Percentiles rank a stretch among this genome's conserved stretches.
phyloP scores from a whole-genome alignment of 2,329 filamentous ascomycete genomes.

The Hymenoscyphus linearis region DNA sequence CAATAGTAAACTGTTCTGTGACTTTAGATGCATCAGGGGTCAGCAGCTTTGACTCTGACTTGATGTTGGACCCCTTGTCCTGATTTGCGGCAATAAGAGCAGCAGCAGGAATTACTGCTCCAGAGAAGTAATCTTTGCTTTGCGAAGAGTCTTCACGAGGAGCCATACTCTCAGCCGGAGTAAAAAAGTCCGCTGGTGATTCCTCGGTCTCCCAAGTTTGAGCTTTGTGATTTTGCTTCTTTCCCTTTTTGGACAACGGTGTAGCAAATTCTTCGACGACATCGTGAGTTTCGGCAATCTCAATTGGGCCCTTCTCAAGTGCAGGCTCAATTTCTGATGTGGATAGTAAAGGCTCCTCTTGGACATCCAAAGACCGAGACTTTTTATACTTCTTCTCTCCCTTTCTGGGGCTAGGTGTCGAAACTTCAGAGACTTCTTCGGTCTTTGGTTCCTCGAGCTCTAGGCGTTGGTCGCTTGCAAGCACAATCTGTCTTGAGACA shows the following conservation, averaged over 20 bases:
- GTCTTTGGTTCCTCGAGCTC: slow-evolving; percentile 4
- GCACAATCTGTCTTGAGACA: background rate
- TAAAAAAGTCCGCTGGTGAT: background rate
- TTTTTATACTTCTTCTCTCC: slow-evolving; percentile 29
- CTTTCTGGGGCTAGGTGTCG: slow-evolving; percentile 13
- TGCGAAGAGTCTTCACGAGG: slow-evolving; percentile 5
- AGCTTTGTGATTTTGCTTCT: slow-evolving; percentile 17
- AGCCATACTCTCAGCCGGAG: background rate
- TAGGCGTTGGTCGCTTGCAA: background rate
- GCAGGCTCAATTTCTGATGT: background rate
- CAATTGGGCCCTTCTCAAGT: background rate
- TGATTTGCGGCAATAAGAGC: slow-evolving; percentile 11
- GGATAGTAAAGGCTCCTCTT: slow-evolving; percentile 1
- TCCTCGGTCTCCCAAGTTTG: slow-evolving; percentile 9
- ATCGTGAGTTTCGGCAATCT: slow-evolving; percentile 1
- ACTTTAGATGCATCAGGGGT: slow-evolving; percentile 20
- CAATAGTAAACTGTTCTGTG: slow-evolving; percentile 27
- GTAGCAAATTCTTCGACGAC: slow-evolving; percentile 1
- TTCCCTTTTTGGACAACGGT: slow-evolving; percentile 5
- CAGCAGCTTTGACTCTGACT: slow-evolving; percentile 1
- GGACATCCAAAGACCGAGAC: slow-evolving; percentile 6
- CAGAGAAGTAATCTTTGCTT: slow-evolving; percentile 13
- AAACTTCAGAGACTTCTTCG: slow-evolving; percentile 12
- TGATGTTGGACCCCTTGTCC: slow-evolving; percentile 1
- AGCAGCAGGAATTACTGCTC: slow-evolving; percentile 12